Conservation (phyloP, 164 flowering plant species). For the Macadamia integrifolia region DNA sequence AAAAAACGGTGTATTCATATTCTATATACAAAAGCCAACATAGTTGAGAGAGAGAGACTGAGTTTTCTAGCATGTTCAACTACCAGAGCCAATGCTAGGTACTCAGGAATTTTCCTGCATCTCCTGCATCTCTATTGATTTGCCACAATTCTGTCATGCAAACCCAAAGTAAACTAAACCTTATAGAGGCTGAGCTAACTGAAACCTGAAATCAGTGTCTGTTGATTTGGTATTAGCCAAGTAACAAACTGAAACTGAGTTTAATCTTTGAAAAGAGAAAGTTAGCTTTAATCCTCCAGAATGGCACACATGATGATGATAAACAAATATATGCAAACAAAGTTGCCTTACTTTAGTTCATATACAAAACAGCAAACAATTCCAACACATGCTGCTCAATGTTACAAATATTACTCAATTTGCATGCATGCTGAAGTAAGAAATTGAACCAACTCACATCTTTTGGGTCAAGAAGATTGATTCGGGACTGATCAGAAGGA, state of each 20-base stretch:
- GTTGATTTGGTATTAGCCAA: background rate
- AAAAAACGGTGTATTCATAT: too few species aligned
- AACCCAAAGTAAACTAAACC: too few species aligned
- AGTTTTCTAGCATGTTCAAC: too few species aligned
- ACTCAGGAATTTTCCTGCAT: too few species aligned
- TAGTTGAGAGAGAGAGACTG: too few species aligned
- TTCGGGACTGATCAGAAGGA: conserved; percentile 88
- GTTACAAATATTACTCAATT: too few species aligned
- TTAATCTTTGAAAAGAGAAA: background rate
- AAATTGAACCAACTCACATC: conserved; percentile 52
- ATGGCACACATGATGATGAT: too few species aligned
- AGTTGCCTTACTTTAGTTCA: background rate
- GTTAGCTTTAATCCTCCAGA: too few species aligned
- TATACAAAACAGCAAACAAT: background rate
- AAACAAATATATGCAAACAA: background rate
- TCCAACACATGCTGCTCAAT: background rate
- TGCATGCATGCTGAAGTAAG: conserved; percentile 3
- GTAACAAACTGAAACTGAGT: background rate
- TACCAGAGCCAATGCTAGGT: too few species aligned
- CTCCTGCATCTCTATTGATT: too few species aligned
- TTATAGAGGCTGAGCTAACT: background rate
- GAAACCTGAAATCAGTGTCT: background rate
- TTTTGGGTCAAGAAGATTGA: conserved; percentile 89
- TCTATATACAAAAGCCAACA: too few species aligned
- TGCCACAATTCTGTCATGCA: too few species aligned